A percentile compares a stretch with the other conserved stretches of the same genome.
Conservation (phyloP, 2,329 filamentous ascomycete genomes). For the Aspergillus jensenii region DNA sequence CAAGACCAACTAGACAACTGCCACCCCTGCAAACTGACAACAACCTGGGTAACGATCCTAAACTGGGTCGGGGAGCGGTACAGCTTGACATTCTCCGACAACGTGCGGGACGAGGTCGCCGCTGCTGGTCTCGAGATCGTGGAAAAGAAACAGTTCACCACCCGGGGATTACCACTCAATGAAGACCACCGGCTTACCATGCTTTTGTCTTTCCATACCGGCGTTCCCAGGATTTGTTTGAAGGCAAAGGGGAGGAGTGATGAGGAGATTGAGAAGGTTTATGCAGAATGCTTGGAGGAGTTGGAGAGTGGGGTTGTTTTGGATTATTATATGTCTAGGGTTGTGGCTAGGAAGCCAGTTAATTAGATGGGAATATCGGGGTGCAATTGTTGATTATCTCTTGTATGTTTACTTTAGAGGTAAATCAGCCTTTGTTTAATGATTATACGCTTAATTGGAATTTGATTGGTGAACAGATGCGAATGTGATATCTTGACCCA, state of each 20-base stretch:
- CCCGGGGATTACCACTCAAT: background rate
- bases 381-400: too few species aligned
- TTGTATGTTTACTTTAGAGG: background rate
- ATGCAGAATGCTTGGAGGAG: background rate
- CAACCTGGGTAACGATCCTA: background rate
- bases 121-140: background rate
- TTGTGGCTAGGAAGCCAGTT: background rate
- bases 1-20: background rate
- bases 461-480: background rate
- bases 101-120: background rate
- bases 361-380: background rate
- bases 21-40: background rate
- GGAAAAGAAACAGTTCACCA: background rate
- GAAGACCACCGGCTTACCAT: conserved; percentile 2
- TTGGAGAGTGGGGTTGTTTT: background rate
- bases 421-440: background rate
- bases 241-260: conserved; percentile 1
- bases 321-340: conserved; percentile 1
- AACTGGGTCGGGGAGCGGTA: conserved; percentile 1
- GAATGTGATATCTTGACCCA: background rate
- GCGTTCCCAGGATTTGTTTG: conserved; percentile 1
- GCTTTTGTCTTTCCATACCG: background rate
- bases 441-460: background rate
- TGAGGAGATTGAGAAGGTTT: background rate
- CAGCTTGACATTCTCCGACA: background rate